A percentile compares a stretch with the other conserved stretches of the same genome.
Conservation (phyloP, 768 basidiomycete species). For the Lentinula aciculospora region DNA sequence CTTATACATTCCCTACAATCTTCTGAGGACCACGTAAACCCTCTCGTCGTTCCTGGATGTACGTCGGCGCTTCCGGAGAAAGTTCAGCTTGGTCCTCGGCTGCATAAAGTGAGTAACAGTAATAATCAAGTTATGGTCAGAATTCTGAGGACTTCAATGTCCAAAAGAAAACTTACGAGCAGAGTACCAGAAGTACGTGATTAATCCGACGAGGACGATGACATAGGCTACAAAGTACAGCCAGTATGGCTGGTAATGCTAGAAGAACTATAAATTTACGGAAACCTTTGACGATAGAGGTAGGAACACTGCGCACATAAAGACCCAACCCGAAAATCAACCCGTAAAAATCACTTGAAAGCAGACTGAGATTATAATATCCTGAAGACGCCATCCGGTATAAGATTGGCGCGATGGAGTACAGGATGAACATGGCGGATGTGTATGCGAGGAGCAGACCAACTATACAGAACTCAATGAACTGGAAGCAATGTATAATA, state of each 20-base stretch:
- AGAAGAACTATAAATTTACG: not conserved
- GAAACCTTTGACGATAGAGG: not conserved
- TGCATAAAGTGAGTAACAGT: conserved; percentile 18
- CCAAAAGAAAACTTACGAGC: conserved; percentile 57
- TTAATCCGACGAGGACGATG: conserved; percentile 64
- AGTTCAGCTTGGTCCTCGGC: conserved; percentile 71
- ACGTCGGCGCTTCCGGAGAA: conserved; percentile 53
- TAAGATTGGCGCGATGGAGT: conserved; percentile 79
- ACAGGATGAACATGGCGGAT: conserved; percentile 77
- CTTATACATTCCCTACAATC: conserved; percentile 2
- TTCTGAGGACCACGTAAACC: conserved; percentile 4
- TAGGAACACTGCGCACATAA: conserved; percentile 29
- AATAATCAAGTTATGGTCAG: not conserved
- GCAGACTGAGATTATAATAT: conserved; percentile 78
- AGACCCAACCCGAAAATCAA: conserved; percentile 68
- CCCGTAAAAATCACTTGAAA: conserved; percentile 88
- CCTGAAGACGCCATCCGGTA: conserved; percentile 84
- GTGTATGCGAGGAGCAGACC: conserved; percentile 51
- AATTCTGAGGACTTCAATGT: not conserved
- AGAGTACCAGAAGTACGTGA: conserved; percentile 84
- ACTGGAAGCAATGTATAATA: conserved; percentile 1
- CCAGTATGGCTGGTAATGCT: conserved; percentile 86
- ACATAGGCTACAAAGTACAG: conserved; percentile 80
- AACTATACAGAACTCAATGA: conserved; percentile 24
- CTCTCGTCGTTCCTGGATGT: conserved; percentile 35